Base-by-base conservation (phyloP, 768 basidiomycete genomes). In the Termitomyces sp. region DNA sequence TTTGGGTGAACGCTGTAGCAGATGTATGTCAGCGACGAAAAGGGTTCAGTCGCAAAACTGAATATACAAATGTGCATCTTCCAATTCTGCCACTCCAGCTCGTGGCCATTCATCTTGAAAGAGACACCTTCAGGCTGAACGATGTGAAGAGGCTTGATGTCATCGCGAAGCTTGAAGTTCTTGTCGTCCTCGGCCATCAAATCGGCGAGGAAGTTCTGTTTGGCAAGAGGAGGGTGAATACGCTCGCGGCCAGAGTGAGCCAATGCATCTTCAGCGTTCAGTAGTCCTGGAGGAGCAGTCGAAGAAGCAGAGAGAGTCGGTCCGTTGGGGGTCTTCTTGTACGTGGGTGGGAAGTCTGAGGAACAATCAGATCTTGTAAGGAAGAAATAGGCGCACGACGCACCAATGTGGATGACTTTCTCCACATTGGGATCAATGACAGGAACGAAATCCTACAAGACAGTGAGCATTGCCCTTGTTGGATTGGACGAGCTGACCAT, bases 11-110 rank as follows among this genome's bases (percentile, higher is more conserved):
- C n/a, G n/a, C n/a, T n/a, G n/a, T n/a, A n/a, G n/a, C n/a, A n/a
- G n/a, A n/a, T n/a, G n/a, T n/a, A n/a, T n/a, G n/a, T n/a, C n/a
- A n/a, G n/a, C n/a, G n/a, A n/a, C n/a, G 11, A 47, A 49, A 40
- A 75, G 16, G 74, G 72, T 3, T 65, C 58, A 4, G 80, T 68
- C 72, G 83, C 54, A 82, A 64, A 71, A 70, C 17, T 53, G 3
- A 14, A 59, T 77, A 58, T 63, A 85, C 92, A 82, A 51, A 95
- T 76, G 66, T 96, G 94, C 87, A 96, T 90, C 70, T 87, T 92
- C 95, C 95, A 97, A 62, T 95, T 94, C 70, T 97, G 95, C 95
- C 95, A 97, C 67, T 90, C 87, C 17, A 95, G 68, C 16, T 82
- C 82, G 63, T 92, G 71, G 0, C 90, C 92, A 44, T 84, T 79